Evolutionary conservation across 225 moss, liverwort and hornwort genomes (phyloP).

Genomic region (Bryoerythrophyllum caledonicum): DNA sequence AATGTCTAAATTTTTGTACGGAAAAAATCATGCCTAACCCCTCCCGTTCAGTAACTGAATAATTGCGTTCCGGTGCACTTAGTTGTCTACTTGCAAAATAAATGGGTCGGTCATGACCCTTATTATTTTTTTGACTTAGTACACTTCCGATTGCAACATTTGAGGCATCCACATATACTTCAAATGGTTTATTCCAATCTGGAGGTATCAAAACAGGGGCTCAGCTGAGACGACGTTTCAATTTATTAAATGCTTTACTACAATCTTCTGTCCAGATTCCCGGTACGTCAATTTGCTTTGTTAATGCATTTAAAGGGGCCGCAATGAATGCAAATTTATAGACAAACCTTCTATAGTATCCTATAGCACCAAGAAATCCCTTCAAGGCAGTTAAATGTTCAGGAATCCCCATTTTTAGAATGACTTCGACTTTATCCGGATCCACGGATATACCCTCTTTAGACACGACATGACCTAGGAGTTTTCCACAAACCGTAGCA

Average conservation of each 20-base stretch:
- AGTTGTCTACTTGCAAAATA: neutral
- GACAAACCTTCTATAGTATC: neutral
- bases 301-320: neutral
- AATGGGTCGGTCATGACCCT: neutral
- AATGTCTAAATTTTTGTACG: neutral
- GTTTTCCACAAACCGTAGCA: neutral
- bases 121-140: neutral
- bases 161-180: neutral
- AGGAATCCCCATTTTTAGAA: rapidly evolving
- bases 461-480: neutral
- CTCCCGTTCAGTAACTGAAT: neutral
- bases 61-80: neutral
- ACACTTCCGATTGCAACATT: neutral
- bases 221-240: neutral
- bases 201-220: neutral
- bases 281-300: neutral
- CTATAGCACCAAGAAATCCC: neutral
- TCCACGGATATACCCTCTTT: neutral
- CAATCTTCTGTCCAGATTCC: neutral
- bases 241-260: neutral
- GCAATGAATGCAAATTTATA: neutral
- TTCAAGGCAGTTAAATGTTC: neutral
- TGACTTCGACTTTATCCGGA: neutral
- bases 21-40: neutral
- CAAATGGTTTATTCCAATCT: neutral